A percentile compares a stretch with the other conserved stretches of the same genome.
These are phyloP conservation scores for Abrus pulchellus DNA, from an alignment of 306 rosid species.

Conservation along the genomic window DNA sequence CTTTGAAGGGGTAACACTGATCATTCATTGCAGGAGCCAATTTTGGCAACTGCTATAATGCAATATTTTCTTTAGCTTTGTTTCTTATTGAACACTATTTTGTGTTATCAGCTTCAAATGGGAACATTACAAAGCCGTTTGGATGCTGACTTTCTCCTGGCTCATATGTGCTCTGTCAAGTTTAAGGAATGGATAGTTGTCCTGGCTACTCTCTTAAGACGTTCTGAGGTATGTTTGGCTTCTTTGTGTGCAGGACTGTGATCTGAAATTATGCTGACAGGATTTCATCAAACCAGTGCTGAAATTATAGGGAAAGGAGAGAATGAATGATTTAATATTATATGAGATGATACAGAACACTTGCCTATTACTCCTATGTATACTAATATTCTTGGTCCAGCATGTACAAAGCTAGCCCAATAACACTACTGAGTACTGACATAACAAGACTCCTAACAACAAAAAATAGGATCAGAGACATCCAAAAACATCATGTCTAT, in stretches of 20 bases:
- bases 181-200: conserved; percentile 99
- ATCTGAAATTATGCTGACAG: conserved; percentile 38
- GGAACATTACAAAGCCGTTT: conserved; percentile 86
- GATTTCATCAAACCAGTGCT: neutral
- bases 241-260: conserved; percentile 18
- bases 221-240: conserved; percentile 75
- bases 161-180: conserved; percentile 96
- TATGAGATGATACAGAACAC: neutral
- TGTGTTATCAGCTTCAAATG: conserved; percentile 86
- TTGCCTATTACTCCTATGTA: neutral
- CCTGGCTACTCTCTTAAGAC: conserved; percentile 90
- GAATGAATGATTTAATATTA: neutral
- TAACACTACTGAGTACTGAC: too few relatives aligned
- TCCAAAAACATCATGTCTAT: too few relatives aligned
- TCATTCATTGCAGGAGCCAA: conserved; percentile 28
- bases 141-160: conserved; percentile 97
- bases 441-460: too few relatives aligned
- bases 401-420: too few relatives aligned
- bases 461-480: too few relatives aligned
- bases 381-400: neutral
- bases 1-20: conserved; percentile 4
- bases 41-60: conserved; percentile 19
- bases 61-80: conserved; percentile 12
- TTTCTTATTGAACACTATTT: conserved; percentile 37
- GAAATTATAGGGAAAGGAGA: conserved; percentile 17